A percentile compares a stretch with the other conserved stretches of the same genome.
Evolutionary conservation across 2,329 filamentous ascomycete genomes (phyloP).

Genomic region (Beauveria medogensis): DNA sequence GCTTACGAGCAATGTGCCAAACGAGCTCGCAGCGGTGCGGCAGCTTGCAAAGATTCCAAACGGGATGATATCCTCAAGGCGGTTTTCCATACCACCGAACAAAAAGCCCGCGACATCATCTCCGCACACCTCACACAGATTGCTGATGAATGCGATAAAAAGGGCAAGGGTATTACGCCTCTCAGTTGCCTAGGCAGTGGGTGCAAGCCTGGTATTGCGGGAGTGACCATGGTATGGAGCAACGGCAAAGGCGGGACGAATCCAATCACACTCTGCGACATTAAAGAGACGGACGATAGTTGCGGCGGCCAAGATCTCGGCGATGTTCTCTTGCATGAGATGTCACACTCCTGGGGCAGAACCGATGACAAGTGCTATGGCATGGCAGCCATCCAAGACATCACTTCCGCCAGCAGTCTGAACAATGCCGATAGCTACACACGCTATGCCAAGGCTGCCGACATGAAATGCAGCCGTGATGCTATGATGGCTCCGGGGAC

Average conservation of each 20-base stretch:
- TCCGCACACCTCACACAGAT: background rate
- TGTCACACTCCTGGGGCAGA: background rate
- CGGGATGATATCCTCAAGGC: background rate
- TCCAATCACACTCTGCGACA: background rate
- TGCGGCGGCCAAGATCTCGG: background rate
- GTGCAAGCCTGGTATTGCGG: background rate
- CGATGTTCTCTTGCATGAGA: background rate
- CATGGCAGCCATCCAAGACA: background rate
- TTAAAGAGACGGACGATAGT: background rate
- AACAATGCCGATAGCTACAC: background rate
- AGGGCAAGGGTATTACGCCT: background rate
- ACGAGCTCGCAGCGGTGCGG: background rate
- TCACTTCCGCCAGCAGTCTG: background rate
- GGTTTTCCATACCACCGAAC: background rate
- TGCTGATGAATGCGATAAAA: background rate
- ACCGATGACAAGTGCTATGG: background rate
- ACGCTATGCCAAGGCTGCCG: background rate
- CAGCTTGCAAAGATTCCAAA: background rate
- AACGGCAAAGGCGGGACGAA: background rate
- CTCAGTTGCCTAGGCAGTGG: background rate
- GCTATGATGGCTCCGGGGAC: background rate
- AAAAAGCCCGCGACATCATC: background rate
- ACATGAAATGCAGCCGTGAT: background rate
- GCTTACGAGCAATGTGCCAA: background rate
- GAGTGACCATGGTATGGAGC: background rate